Evolutionary conservation across 371 early-diverging fungal genomes (phyloP).

Genomic region (Funneliformis caledonium): DNA sequence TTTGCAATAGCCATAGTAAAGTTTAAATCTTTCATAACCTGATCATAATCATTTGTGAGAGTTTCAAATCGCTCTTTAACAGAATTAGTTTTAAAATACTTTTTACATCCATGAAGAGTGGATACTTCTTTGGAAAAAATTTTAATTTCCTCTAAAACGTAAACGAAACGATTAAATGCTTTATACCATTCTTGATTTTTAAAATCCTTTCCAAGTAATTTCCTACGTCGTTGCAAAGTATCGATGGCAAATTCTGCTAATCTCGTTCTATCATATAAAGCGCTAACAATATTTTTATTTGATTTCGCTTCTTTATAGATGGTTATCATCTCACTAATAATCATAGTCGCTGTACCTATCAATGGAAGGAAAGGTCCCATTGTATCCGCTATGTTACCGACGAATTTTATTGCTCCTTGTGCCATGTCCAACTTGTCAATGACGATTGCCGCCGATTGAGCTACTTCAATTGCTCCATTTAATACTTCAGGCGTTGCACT

Average conservation of each 20-base stretch:
- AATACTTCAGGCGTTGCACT: too few species aligned
- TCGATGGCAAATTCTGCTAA: background rate
- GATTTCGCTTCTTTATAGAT: too few species aligned
- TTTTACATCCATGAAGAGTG: conserved; percentile 5
- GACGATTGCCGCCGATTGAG: too few species aligned
- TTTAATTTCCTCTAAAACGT: conserved; percentile 13
- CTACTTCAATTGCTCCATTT: too few species aligned
- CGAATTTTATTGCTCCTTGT: too few species aligned
- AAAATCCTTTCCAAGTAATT: background rate
- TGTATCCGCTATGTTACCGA: too few species aligned
- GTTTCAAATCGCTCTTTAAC: conserved; percentile 10
- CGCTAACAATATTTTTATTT: too few species aligned
- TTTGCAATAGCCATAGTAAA: background rate
- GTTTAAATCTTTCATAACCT: background rate
- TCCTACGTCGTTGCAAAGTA: background rate
- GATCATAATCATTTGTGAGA: background rate
- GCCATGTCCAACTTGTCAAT: too few species aligned
- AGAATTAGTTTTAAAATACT: background rate
- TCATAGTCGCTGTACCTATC: too few species aligned
- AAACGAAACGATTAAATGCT: conserved; percentile 5
- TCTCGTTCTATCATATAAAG: background rate
- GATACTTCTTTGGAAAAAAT: conserved; percentile 8
- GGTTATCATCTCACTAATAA: too few species aligned
- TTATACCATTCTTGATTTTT: background rate
- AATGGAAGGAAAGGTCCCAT: too few species aligned